Base-by-base conservation (phyloP, 164 flowering plant genomes). In the Paratinospora sagittata region DNA sequence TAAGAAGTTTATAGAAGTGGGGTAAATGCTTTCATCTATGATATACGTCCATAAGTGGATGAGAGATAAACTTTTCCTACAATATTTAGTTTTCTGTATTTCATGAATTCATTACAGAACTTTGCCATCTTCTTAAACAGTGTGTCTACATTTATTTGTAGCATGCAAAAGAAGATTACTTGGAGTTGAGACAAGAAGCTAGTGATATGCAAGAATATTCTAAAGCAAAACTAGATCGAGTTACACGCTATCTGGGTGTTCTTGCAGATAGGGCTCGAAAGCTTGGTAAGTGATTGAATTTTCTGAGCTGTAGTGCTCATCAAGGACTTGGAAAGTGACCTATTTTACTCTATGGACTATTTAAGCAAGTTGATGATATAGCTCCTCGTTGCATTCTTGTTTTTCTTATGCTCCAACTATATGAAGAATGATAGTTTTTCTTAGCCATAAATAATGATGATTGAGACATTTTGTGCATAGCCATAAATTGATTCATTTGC, bases 201-300 rank as follows among this genome's bases (percentile, higher is more conserved):
- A 82, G 78, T 80, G 97, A 92, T 70, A 80, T 95, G 66, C 97
- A 90, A 73, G 98, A 95, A 77, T 95, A 95, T 74, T 91, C 98
- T 27, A 89, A 89, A 83, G 98, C 93, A 21, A 90, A 92, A 82
- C 85, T 92, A 68, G 96, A 90, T 63, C 76, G 96, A 65, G 88
- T 90, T 75, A 85, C 91, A 62, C 87, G 93, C 3, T 92, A 92
- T 81, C 73, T 92, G 26, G 92, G 96, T 71, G 96, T 85, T 77
- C 92, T 92, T 74, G 93, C 96, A 69, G 85, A 89, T 43, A 91
- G 86, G 79, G 83, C 93, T 57, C 86, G 86, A 37, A 95, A 91
- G 71, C 84, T 92, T 75, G 99, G 99, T 92, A 82, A 78, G 84
- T 19, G 47, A 71, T 41, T 65, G 26, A 49, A 75, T 70, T 36